Evolutionary conservation across 345 rosid species (phyloP), one percentile per base, ranked within the genome.

Genomic region (Lumnitzera littorea): DNA sequence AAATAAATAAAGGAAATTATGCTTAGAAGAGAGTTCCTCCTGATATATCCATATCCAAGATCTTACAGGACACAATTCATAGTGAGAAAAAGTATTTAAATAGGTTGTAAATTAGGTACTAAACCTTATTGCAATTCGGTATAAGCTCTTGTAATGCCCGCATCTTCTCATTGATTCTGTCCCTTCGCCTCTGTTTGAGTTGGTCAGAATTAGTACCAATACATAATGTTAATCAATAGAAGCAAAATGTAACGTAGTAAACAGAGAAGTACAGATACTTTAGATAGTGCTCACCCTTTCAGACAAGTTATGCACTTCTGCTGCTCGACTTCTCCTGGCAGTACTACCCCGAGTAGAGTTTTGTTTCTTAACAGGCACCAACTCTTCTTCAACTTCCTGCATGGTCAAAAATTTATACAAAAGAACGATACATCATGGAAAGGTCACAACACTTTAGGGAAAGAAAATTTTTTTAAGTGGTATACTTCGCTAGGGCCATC

Each of bases 101-200:
- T 27, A 27, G 31, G 31, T 27, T 27, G 31, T 27, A 27, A 27
- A 36, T 36, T 36, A 36, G 43, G 9, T 9, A 36, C 9, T 36
- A 36, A 36, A 91, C 98, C 87, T 89, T 89, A 60, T 83, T 85
- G 83, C 96, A 83, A 78, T 91, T 89, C 31, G 98, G 98, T 60
- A 89, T 85, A 62, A 89, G 95, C 80, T 89, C 98, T 77, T 91
- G 98, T 49, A 91, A 71, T 0, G 89, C 92, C 54, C 88, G 92
- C 96, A 91, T 89, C 82, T 91, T 91, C 77, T 85, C 95, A 48
- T 91, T 91, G 54, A 91, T 89, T 70, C 95, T 80, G 72, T 91
- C 98, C 63, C 98, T 80, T 69, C 96, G 84, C 79, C 77, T 87
- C 96, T 89, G 82, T 66, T 78, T 52, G 57, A 60, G 48, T 70